Evolutionary conservation across 768 basidiomycete genomes (phyloP).

Genomic region (Suillus lakei): DNA sequence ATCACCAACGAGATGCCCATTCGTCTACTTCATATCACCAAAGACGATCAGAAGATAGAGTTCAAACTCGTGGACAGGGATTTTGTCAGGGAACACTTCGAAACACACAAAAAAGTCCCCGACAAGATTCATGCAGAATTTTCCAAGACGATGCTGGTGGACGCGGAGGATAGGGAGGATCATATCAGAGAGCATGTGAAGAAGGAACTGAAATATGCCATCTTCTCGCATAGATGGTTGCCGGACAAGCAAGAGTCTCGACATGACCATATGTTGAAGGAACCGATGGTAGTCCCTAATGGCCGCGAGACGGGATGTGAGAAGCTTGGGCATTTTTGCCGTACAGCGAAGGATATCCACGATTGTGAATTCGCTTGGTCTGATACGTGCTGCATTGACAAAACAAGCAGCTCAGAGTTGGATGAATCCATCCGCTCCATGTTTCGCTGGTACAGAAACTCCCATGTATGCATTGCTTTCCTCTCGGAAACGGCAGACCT

Average conservation of each 20-base stretch:
- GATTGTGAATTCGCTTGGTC: constrained; percentile 14
- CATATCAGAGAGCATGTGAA: constrained; percentile 1
- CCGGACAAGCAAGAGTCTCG: neutral
- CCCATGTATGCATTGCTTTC: constrained; percentile 19
- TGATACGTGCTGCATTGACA: constrained; percentile 23
- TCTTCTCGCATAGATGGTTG: constrained; percentile 11
- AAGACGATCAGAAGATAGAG: neutral
- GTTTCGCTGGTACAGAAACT: constrained; percentile 22
- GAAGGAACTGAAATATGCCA: constrained; percentile 7
- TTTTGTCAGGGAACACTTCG: neutral
- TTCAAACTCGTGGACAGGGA: neutral
- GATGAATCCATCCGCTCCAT: constrained; percentile 24
- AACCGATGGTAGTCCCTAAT: neutral
- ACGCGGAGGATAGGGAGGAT: neutral
- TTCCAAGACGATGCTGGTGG: neutral
- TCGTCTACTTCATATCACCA: constrained; percentile 1
- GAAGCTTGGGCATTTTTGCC: constrained; percentile 11
- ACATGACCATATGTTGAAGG: neutral
- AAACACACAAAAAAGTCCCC: neutral
- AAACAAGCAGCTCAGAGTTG: constrained; percentile 21
- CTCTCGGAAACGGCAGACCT: constrained; percentile 1
- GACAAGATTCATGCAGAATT: neutral
- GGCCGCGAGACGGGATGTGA: neutral
- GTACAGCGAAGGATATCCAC: neutral
- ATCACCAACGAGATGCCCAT: neutral